These are phyloP conservation scores for Trypanosoma melophagium DNA, from an alignment of 208 protist species.

Conservation along the genomic window DNA sequence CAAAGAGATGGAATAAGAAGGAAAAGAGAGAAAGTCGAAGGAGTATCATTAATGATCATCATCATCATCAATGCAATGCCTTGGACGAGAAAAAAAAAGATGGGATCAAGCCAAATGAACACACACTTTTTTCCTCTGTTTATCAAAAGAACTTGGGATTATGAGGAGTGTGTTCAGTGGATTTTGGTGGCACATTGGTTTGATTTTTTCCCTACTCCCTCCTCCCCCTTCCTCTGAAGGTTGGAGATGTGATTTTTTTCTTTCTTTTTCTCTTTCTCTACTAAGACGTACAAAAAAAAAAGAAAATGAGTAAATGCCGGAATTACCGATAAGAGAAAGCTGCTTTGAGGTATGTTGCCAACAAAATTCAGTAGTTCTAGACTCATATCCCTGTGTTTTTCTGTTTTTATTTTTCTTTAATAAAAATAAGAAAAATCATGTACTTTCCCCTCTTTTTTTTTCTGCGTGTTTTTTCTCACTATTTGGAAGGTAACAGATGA, in stretches of 20 bases:
- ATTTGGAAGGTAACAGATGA: slow-evolving; percentile 7
- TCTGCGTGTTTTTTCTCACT: not conserved
- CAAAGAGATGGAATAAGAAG: not conserved
- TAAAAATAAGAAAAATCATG: slow-evolving; percentile 9
- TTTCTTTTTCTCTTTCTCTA: not conserved
- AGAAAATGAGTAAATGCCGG: not conserved
- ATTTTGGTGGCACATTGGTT: not conserved
- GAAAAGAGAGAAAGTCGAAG: not conserved
- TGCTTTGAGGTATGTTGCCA: no score
- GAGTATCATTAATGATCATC: not conserved
- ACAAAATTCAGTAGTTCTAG: not conserved
- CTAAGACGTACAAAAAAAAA: no score
- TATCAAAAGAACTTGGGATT: not conserved
- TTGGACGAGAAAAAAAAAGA: not conserved
- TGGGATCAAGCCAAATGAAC: not conserved
- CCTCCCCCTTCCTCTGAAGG: not conserved
- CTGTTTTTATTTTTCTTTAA: slow-evolving; percentile 22
- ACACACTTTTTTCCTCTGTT: not conserved
- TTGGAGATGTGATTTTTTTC: not conserved
- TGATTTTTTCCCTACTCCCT: no score
- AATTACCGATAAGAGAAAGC: not conserved
- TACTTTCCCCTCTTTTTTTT: slow-evolving; percentile 12
- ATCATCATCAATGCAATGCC: not conserved
- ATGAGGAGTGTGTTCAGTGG: not conserved
- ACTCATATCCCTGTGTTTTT: not conserved